phyloP scores from a whole-genome alignment of 2,329 filamentous ascomycete genomes.

The Hymenoscyphus scutula region DNA sequence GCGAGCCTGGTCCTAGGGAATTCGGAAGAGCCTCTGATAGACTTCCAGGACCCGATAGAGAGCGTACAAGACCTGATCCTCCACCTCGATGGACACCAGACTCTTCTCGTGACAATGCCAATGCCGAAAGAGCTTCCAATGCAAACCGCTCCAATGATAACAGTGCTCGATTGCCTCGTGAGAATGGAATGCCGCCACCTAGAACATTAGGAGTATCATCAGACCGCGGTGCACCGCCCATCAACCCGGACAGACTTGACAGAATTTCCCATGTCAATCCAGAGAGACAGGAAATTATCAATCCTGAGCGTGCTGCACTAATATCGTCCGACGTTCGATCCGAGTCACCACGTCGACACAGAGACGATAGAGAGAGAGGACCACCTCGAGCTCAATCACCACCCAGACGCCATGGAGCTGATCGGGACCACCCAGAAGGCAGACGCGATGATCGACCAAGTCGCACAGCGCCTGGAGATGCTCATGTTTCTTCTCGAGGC shows the following conservation, averaged over 20 bases:
- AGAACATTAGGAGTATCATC: constrained; percentile 22
- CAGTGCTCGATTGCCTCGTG: constrained; percentile 33
- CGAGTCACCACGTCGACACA: constrained; percentile 33
- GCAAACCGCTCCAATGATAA: constrained; percentile 26
- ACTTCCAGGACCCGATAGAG: constrained; percentile 25
- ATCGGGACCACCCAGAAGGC: constrained; percentile 37
- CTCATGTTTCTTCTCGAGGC: constrained; percentile 22
- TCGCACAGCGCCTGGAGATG: constrained; percentile 25
- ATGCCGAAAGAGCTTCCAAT: constrained; percentile 28
- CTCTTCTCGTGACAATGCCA: constrained; percentile 32
- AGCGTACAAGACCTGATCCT: constrained; percentile 31
- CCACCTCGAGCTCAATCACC: constrained; percentile 49
- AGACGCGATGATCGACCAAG: constrained; percentile 33
- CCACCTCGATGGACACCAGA: constrained; percentile 34
- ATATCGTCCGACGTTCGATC: constrained; percentile 32
- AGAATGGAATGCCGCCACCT: constrained; percentile 32
- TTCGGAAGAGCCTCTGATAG: constrained; percentile 31
- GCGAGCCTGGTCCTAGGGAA: constrained; percentile 30
- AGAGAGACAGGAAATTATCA: constrained; percentile 35
- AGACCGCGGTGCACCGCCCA: constrained; percentile 26
- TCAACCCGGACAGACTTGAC: constrained; percentile 1
- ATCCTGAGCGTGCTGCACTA: constrained; percentile 36
- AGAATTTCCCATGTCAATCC: constrained; percentile 23
- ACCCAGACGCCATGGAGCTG: constrained; percentile 41
- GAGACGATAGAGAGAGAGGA: constrained; percentile 34